Percentiles rank a stretch among this genome's conserved stretches.
phyloP scores from a whole-genome alignment of 768 basidiomycete species.

The Plicaturopsis crispa region DNA sequence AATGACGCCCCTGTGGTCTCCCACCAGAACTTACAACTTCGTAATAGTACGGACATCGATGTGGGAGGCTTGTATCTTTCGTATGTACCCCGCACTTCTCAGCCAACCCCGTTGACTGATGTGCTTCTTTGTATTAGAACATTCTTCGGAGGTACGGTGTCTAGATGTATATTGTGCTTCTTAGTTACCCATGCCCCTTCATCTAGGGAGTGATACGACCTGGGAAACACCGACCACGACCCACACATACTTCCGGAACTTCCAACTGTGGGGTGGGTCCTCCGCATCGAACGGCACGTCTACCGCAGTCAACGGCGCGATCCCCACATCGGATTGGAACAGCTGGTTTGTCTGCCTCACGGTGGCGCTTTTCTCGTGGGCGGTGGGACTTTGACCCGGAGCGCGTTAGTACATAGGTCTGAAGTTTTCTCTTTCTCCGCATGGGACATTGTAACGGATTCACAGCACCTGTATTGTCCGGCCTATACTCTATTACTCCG shows the following conservation, averaged over 20 bases:
- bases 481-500: too few relatives aligned
- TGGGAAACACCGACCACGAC: constrained; percentile 68
- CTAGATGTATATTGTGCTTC: neutral
- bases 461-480: too few relatives aligned
- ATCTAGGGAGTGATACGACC: constrained; percentile 47
- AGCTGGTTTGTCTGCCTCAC: too few relatives aligned
- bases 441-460: too few relatives aligned
- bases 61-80: constrained; percentile 77
- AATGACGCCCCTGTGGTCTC: constrained; percentile 59
- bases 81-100: constrained; percentile 28
- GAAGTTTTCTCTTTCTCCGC: too few relatives aligned
- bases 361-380: too few relatives aligned
- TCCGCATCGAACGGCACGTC: constrained; percentile 34
- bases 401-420: too few relatives aligned
- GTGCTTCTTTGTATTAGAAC: constrained; percentile 34
- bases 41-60: constrained; percentile 40
- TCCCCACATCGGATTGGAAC: neutral
- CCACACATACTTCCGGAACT: constrained; percentile 72
- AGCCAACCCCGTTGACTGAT: constrained; percentile 2
- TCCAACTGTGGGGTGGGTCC: constrained; percentile 55
- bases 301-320: constrained; percentile 11
- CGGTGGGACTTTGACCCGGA: too few relatives aligned
- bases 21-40: constrained; percentile 57
- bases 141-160: constrained; percentile 65
- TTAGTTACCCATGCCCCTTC: constrained; percentile 9